Percentiles rank a stretch among this genome's conserved stretches.
Evolutionary conservation across 192 early-diverging fungal genomes (phyloP).

Genomic region (Gamsiella multidivaricata): DNA sequence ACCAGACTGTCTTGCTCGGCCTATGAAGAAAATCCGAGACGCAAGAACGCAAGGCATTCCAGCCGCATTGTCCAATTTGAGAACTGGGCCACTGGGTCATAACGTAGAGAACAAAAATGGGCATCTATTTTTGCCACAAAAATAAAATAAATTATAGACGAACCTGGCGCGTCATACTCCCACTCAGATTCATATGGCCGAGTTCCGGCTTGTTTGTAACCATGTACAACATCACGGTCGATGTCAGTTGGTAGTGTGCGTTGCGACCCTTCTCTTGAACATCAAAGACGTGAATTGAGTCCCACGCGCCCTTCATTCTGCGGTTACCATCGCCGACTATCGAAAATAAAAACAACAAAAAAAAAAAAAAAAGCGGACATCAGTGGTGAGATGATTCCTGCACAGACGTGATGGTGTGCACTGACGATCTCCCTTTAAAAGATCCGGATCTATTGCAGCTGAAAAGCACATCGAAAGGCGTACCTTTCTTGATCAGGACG

Average conservation of each 20-base stretch:
- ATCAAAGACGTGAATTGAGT: conserved; percentile 97
- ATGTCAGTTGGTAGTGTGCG: conserved; percentile 96
- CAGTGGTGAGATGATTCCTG: no score
- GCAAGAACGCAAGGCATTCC: no score
- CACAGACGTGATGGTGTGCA: no score
- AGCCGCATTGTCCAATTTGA: no score
- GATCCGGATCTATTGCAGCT: no score
- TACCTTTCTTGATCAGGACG: conserved; percentile 96
- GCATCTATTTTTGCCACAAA: no score
- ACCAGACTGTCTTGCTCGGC: conserved; percentile 85
- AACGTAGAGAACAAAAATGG: no score
- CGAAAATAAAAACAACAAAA: background rate
- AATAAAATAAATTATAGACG: no score
- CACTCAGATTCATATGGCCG: conserved; percentile 86
- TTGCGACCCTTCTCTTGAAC: conserved; percentile 85
- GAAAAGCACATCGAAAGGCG: no score
- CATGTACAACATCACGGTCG: conserved; percentile 96
- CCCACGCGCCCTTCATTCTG: conserved; percentile 93
- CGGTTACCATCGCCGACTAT: conserved; percentile 72
- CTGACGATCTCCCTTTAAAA: no score
- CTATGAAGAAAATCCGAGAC: conserved; percentile 63
- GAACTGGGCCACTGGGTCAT: no score
- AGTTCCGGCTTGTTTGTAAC: conserved; percentile 73
- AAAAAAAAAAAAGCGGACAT: conserved; percentile 10
- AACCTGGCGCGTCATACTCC: conserved; percentile 94